Percentiles rank a stretch among this genome's conserved stretches.
Conservation (phyloP, 2,329 filamentous ascomycete species). For the Emmonsiellopsis sp. region DNA sequence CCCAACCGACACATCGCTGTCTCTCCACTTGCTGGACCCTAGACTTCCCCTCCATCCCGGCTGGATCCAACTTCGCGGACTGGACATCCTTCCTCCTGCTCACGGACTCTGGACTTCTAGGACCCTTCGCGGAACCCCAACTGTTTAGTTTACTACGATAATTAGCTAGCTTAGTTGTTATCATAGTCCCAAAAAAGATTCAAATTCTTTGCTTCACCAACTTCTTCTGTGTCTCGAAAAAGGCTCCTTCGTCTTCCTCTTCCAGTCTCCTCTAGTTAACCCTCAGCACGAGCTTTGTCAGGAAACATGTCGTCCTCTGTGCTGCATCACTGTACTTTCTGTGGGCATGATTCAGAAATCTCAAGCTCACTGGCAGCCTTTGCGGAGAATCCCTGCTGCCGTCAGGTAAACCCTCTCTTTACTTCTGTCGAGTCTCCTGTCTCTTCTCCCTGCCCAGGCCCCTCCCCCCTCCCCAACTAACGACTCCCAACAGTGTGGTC, state of each 20-base stretch:
- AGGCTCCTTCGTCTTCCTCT: neutral
- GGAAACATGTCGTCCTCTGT: conserved; percentile 27
- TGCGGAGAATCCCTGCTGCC: conserved; percentile 29
- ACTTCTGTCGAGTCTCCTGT: conserved; percentile 6
- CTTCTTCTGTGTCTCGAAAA: conserved; percentile 10
- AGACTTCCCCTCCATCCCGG: neutral
- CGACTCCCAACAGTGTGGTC: conserved; percentile 26
- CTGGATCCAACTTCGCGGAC: neutral
- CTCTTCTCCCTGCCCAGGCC: conserved; percentile 14
- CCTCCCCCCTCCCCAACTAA: conserved; percentile 6
- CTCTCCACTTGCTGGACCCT: neutral
- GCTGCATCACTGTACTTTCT: conserved; percentile 30
- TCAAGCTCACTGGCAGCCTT: conserved; percentile 26
- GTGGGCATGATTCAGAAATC: conserved; percentile 28
- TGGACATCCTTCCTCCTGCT: neutral
- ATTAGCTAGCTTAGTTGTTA: conserved; percentile 8
- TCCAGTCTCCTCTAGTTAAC: conserved; percentile 10
- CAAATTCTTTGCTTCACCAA: conserved; percentile 10
- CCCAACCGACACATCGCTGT: too few relatives aligned
- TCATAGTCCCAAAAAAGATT: conserved; percentile 7
- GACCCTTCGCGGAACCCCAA: neutral
- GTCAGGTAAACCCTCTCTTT: conserved; percentile 25
- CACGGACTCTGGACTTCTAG: neutral
- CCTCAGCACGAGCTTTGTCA: conserved; percentile 1
- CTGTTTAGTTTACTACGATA: conserved; percentile 5